phyloP scores from a whole-genome alignment of 805 yeast species.

The Hanseniaspora clermontiae region DNA sequence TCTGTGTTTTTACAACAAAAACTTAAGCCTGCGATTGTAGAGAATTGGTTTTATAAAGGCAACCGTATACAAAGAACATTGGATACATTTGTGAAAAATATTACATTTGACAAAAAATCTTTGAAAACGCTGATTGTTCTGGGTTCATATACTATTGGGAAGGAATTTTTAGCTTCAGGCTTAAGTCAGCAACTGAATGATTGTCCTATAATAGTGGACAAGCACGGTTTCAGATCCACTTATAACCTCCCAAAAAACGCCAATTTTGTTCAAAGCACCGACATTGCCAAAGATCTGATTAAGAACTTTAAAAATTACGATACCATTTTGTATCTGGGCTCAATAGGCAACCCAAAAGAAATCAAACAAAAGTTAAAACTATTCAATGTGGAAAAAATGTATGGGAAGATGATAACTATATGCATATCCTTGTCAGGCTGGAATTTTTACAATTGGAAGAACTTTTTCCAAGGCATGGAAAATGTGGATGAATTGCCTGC shows the following conservation, averaged over 20 bases:
- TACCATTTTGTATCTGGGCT: constrained; percentile 5
- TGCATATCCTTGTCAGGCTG: constrained; percentile 12
- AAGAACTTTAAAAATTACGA: constrained; percentile 9
- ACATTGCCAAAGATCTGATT: constrained; percentile 20
- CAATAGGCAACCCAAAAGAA: constrained; percentile 5
- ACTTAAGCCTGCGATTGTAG: background rate
- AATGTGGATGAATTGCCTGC: background rate
- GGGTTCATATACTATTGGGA: constrained; percentile 88
- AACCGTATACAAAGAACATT: constrained; percentile 14
- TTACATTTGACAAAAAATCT: constrained; percentile 21
- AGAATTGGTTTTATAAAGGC: background rate
- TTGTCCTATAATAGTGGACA: constrained; percentile 9
- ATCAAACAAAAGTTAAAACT: constrained; percentile 2
- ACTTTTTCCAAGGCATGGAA: constrained; percentile 1
- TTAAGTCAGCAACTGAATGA: constrained; percentile 31
- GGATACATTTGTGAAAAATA: constrained; percentile 9
- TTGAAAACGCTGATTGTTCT: constrained; percentile 42
- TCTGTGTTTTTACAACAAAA: constrained; percentile 13
- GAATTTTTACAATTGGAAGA: constrained; percentile 14
- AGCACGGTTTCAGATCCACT: constrained; percentile 3
- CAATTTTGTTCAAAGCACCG: constrained; percentile 14
- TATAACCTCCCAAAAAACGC: background rate
- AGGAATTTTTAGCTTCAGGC: constrained; percentile 67
- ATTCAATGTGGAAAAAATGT: background rate
- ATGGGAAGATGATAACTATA: constrained; percentile 5